Conservation (phyloP, 371 early-diverging fungal species). For the Apophysomyces trapeziformis region DNA sequence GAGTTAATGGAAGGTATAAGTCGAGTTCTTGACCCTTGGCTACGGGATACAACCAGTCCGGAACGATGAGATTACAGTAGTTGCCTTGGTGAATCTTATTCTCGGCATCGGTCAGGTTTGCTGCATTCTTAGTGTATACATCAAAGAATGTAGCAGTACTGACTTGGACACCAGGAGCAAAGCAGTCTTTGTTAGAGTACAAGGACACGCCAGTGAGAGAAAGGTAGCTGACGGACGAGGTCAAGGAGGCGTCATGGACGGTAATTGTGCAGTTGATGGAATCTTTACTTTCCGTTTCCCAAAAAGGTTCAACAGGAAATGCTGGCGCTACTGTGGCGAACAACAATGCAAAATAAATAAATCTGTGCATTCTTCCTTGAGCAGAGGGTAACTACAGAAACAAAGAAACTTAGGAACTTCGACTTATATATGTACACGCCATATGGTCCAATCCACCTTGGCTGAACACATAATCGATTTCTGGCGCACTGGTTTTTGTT, state of each 20-base stretch:
- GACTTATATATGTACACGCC: background rate
- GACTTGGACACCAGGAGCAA: conserved; percentile 5
- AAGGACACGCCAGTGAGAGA: conserved; percentile 15
- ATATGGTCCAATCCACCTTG: background rate
- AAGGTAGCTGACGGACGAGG: conserved; percentile 13
- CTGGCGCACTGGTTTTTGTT: background rate
- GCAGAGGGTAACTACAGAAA: background rate
- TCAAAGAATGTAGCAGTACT: conserved; percentile 17
- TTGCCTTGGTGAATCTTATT: conserved; percentile 16
- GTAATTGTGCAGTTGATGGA: background rate
- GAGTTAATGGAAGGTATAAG: conserved; percentile 18
- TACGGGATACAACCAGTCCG: conserved; percentile 17
- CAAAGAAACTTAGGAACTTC: background rate
- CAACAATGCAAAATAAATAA: background rate
- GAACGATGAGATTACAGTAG: conserved; percentile 16
- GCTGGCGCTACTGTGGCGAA: background rate
- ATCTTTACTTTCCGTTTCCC: background rate
- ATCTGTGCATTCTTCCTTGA: background rate
- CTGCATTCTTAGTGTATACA: conserved; percentile 6
- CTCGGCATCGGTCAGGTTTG: conserved; percentile 14
- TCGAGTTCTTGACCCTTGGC: conserved; percentile 9
- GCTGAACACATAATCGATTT: background rate
- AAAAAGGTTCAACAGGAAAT: background rate
- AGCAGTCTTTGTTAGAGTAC: conserved; percentile 10
- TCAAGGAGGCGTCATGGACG: conserved; percentile 14